Evolutionary conservation across 306 rosid genomes (phyloP).

Genomic region (Trifolium pratense): DNA sequence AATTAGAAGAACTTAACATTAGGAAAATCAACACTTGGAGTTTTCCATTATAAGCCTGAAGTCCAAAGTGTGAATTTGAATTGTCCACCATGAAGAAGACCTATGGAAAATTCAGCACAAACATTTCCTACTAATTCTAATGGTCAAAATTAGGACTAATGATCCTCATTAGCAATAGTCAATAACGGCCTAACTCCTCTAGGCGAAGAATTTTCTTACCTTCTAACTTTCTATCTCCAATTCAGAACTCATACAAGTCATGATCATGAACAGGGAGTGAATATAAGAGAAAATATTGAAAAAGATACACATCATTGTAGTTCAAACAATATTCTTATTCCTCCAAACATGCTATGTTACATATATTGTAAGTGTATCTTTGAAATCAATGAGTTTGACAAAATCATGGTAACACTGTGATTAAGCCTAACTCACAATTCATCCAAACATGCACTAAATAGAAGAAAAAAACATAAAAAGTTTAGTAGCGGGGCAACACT

Average conservation of each 20-base stretch:
- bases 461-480: conserved; percentile 9
- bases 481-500: neutral
- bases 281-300: neutral
- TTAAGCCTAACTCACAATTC: neutral
- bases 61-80: conserved; percentile 6
- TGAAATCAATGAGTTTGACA: conserved; percentile 5
- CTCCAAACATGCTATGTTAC: conserved; percentile 27
- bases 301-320: neutral
- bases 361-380: conserved; percentile 3
- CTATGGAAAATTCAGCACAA: neutral
- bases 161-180: neutral
- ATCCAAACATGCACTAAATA: conserved; percentile 3
- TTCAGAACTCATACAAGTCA: neutral
- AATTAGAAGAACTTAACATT: neutral
- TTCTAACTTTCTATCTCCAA: neutral
- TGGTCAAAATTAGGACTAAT: conserved; percentile 12
- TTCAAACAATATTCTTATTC: conserved; percentile 32
- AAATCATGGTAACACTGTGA: neutral
- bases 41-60: neutral
- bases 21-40: conserved; percentile 22
- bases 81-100: neutral
- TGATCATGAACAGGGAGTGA: neutral
- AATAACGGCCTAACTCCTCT: neutral
- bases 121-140: neutral
- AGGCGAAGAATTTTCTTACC: neutral